These are phyloP conservation scores for Tritrichomonas musculus DNA, from an alignment of 208 protist genomes.

Conservation along the genomic window DNA sequence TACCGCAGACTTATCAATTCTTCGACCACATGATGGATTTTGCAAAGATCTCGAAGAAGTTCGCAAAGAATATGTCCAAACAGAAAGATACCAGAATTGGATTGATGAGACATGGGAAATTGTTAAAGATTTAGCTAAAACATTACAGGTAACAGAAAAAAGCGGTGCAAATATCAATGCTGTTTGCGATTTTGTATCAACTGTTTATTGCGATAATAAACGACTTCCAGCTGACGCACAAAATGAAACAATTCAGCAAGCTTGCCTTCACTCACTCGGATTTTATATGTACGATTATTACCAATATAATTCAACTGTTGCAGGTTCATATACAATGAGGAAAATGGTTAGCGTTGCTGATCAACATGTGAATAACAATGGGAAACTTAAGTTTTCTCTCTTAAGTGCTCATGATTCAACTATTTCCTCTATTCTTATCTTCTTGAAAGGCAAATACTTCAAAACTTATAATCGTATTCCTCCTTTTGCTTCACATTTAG, in stretches of 20 bases:
- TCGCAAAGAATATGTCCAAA: neutral
- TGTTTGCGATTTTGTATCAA: neutral
- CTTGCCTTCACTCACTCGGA: neutral
- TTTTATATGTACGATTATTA: neutral
- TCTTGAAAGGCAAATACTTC: neutral
- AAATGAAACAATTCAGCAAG: neutral
- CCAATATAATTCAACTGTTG: neutral
- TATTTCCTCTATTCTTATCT: neutral
- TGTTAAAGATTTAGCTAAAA: neutral
- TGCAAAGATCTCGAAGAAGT: neutral
- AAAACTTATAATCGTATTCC: neutral
- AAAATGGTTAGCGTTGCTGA: neutral
- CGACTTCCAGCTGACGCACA: neutral
- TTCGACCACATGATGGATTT: neutral
- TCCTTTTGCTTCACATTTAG: neutral
- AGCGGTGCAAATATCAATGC: neutral
- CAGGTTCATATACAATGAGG: constrained; percentile 12
- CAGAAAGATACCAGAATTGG: neutral
- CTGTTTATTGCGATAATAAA: neutral
- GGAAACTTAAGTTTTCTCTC: neutral
- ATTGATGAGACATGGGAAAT: neutral
- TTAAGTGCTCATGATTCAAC: neutral
- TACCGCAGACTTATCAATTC: neutral
- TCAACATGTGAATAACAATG: too few relatives aligned
- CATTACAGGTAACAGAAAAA: neutral